Conservation (phyloP, 2,329 filamentous ascomycete species). For the Celoporthe dispersa region DNA sequence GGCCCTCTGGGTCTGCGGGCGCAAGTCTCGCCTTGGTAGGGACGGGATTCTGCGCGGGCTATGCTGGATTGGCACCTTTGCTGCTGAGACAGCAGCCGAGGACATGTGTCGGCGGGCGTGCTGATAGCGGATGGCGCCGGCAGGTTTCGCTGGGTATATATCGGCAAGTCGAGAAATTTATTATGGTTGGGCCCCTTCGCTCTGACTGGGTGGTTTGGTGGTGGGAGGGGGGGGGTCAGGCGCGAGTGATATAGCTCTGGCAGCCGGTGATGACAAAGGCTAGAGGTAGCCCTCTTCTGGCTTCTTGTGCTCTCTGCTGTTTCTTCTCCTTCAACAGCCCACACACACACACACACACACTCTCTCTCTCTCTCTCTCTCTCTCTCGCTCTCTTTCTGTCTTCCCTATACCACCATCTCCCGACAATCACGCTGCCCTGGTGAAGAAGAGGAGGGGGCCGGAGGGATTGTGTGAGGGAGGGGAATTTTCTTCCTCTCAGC, state of each 20-base stretch:
- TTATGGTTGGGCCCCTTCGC: constrained; percentile 21
- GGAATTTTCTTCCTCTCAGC: background rate
- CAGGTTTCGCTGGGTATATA: constrained; percentile 31
- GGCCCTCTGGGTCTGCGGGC: constrained; percentile 34
- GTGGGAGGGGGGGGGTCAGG: background rate
- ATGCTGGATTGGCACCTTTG: constrained; percentile 38
- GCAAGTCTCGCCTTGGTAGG: constrained; percentile 39
- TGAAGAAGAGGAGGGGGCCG: background rate
- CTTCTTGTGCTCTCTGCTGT: background rate
- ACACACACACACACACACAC: background rate
- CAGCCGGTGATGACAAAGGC: constrained; percentile 26
- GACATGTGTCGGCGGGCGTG: constrained; percentile 42
- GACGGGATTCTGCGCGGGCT: constrained; percentile 36
- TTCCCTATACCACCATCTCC: constrained; percentile 21
- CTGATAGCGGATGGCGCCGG: constrained; percentile 31
- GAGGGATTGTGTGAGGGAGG: too few species aligned
- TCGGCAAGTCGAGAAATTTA: constrained; percentile 25
- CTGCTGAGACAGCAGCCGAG: constrained; percentile 38
- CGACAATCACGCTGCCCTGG: constrained; percentile 22
- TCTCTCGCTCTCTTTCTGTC: background rate
- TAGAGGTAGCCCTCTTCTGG: constrained; percentile 15
- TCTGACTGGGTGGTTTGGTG: too few species aligned
- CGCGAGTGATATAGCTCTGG: background rate
- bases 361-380: background rate
- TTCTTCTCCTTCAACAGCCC: constrained; percentile 18